Evolutionary conservation across 2,329 filamentous ascomycete species (phyloP), one percentile per base, ranked within the genome.

Genomic region (Calonectria pseudoturangicola): DNA sequence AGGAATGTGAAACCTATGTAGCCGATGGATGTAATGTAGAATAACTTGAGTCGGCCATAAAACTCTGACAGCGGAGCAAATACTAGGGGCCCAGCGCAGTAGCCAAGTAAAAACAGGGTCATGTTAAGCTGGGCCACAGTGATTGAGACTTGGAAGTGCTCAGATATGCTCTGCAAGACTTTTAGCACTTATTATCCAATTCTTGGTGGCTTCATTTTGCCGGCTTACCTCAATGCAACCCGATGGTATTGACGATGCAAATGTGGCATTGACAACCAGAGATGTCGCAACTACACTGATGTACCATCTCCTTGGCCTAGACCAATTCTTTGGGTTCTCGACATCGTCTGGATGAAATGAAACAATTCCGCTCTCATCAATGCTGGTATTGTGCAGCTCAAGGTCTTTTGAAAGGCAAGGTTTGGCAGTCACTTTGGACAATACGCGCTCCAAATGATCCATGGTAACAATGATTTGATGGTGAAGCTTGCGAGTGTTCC

Each of bases 51-150:
- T 10, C 89, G 84, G 18, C 89, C 89, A 78, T 89, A 91, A 71
- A 91, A 89, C 79, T 91, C 90, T 45, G 86, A 89, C 30, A 91
- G 77, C 0, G 90, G 90, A 1, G 89, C 90, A 76, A 90, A 92
- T 2, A 91, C 60, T 2, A 92, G 82, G 0, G 91, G 91, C 0
- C 91, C 91, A 2, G 88, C 86, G 73, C 88, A 89, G 80, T 92
- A 92, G 6, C 83, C 51, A 13, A 58, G 28, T 13, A 58, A 21
- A 25, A 47, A 47, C 18, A 47, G 18, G 18, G 43, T 9, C 4
- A 47, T 47, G 16, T 18, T 47, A n/a, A 21, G 43, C 8, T 47
- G 43, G 4, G 43, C 43, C 8, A n/a, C n/a, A n/a, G 43, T 47
- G 5, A 47, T 47, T 10, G 43, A 47, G 16, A 47, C 43, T 1